A percentile compares a stretch with the other conserved stretches of the same genome.
These are phyloP conservation scores for Ilyonectria destructans DNA, from an alignment of 2,329 filamentous ascomycete genomes.

Conservation along the genomic window DNA sequence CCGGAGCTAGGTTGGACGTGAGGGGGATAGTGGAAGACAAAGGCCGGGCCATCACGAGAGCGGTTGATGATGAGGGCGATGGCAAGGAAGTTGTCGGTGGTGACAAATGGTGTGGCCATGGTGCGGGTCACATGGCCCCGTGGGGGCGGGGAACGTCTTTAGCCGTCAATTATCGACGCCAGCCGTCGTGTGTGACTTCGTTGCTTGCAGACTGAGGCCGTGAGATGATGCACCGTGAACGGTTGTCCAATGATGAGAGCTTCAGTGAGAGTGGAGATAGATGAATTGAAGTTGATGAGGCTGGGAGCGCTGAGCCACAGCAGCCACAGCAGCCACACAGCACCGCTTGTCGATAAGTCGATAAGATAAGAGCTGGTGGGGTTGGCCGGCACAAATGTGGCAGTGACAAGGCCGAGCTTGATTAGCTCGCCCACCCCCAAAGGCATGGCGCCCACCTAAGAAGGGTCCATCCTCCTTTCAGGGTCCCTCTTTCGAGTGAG, in stretches of 20 bases:
- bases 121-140: conserved; percentile 43
- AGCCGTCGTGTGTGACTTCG: not conserved
- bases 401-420: conserved; percentile 2
- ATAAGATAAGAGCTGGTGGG: not conserved
- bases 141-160: not conserved
- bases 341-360: conserved; percentile 27
- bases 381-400: conserved; percentile 1
- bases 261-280: conserved; percentile 36
- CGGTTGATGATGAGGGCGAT: conserved; percentile 83
- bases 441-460: conserved; percentile 1
- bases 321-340: conserved; percentile 33
- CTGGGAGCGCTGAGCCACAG: conserved; percentile 19
- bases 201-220: conserved; percentile 6
- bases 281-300: conserved; percentile 27
- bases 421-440: not conserved
- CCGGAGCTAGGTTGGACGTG: conserved; percentile 60
- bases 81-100: conserved; percentile 74
- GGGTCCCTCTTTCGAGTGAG: not conserved
- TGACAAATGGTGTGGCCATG: conserved; percentile 66
- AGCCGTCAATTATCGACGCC: not conserved
- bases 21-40: conserved; percentile 93
- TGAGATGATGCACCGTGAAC: conserved; percentile 30
- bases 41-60: conserved; percentile 83
- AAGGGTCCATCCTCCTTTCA: not conserved
- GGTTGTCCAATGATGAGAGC: conserved; percentile 32